These are phyloP conservation scores for Amylostereum chailletii DNA, from an alignment of 1,284 basidiomycete genomes.

Conservation along the genomic window DNA sequence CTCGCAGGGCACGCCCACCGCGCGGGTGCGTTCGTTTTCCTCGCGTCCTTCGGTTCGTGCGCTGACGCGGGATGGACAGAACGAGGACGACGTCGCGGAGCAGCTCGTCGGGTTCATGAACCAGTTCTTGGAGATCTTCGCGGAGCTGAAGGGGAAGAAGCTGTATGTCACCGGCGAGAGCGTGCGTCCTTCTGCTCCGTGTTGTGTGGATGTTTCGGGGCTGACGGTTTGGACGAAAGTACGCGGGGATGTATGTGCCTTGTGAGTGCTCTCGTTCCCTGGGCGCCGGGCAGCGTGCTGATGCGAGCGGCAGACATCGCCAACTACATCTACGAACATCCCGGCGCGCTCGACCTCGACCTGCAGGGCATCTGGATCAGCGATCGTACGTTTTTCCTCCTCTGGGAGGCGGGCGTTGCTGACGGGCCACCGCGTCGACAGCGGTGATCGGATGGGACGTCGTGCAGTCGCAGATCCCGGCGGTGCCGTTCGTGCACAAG, in stretches of 20 bases:
- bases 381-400: conserved; percentile 39
- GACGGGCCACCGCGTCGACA: conserved; percentile 15
- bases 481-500: conserved; percentile 54
- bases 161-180: conserved; percentile 65
- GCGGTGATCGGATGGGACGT: conserved; percentile 51
- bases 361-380: conserved; percentile 60
- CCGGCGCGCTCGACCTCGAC: conserved; percentile 36
- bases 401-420: conserved; percentile 14
- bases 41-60: conserved; percentile 9
- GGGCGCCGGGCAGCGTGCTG: too few relatives aligned
- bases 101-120: conserved; percentile 63
- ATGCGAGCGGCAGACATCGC: conserved; percentile 43
- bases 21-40: conserved; percentile 30
- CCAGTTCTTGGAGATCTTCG: conserved; percentile 69
- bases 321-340: conserved; percentile 53
- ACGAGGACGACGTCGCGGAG: conserved; percentile 58
- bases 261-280: conserved; percentile 19
- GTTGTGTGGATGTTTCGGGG: neutral
- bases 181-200: conserved; percentile 31
- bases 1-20: conserved; percentile 63
- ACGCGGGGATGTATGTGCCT: conserved; percentile 58
- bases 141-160: conserved; percentile 62
- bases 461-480: conserved; percentile 53
- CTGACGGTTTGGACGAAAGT: conserved; percentile 23
- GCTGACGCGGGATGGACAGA: conserved; percentile 23